Conservation (phyloP, 2,329 filamentous ascomycete genomes). For the Ascochyta clinopodiicola region DNA sequence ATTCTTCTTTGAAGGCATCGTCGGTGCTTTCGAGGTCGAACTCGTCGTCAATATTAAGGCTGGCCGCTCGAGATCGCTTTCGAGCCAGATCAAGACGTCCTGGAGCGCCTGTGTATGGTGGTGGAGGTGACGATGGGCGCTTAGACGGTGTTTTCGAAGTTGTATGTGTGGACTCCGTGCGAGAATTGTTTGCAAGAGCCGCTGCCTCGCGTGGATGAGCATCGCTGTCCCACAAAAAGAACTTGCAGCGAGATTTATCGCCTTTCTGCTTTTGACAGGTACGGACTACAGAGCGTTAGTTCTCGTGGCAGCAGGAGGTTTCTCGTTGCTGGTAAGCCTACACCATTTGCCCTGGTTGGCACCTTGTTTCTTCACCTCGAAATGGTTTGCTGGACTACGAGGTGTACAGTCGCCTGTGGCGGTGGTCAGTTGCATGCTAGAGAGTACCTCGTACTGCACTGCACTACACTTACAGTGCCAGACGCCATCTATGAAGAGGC, state of each 20-base stretch:
- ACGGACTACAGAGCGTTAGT: conserved; percentile 53
- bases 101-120: conserved; percentile 23
- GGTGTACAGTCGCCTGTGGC: conserved; percentile 61
- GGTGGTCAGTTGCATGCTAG: conserved; percentile 16
- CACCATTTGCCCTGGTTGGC: conserved; percentile 63
- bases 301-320: neutral
- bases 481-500: conserved; percentile 32
- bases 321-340: conserved; percentile 15
- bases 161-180: conserved; percentile 38
- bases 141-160: conserved; percentile 24
- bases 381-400: conserved; percentile 60
- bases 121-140: conserved; percentile 25
- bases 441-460: conserved; percentile 1
- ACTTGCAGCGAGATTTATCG: conserved; percentile 56
- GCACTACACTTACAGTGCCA: conserved; percentile 36
- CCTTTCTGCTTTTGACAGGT: conserved; percentile 60
- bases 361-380: conserved; percentile 64
- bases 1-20: conserved; percentile 41
- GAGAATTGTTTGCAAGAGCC: conserved; percentile 56
- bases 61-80: conserved; percentile 40
- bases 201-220: conserved; percentile 57
- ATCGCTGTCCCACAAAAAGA: conserved; percentile 66
- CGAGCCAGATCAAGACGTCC: conserved; percentile 18
- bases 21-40: conserved; percentile 41
- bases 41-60: conserved; percentile 42